A percentile compares a stretch with the other conserved stretches of the same genome.
These are phyloP conservation scores for Linanthus parryae DNA, from an alignment of 148 eudicot species.

Conservation along the genomic window DNA sequence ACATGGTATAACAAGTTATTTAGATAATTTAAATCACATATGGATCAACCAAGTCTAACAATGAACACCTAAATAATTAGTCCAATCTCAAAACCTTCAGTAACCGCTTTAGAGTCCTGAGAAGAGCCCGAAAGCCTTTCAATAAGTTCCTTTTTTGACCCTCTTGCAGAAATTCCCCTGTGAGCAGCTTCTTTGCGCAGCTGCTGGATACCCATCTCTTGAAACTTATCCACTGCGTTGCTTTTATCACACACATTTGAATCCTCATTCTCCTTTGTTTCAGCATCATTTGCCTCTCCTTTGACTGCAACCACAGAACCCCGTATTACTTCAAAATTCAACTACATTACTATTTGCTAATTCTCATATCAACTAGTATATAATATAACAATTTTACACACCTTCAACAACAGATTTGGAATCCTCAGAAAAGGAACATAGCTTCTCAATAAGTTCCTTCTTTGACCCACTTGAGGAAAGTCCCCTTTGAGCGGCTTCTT, in stretches of 20 bases:
- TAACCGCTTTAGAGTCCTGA: neutral
- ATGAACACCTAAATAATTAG: neutral
- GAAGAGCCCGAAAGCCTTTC: neutral
- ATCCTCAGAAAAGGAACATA: constrained; percentile 30
- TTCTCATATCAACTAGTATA: too few relatives aligned
- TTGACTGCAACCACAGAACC: too few relatives aligned
- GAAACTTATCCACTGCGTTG: constrained; percentile 39
- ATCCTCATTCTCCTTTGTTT: constrained; percentile 27
- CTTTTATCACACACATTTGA: constrained; percentile 29
- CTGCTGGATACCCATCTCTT: constrained; percentile 43
- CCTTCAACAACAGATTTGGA: constrained; percentile 26
- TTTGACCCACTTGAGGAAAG: constrained; percentile 54
- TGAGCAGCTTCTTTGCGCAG: constrained; percentile 53
- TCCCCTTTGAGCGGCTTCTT: constrained; percentile 56
- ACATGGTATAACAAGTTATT: constrained; percentile 2
- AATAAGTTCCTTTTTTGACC: neutral
- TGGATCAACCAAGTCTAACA: neutral
- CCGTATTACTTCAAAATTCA: too few relatives aligned
- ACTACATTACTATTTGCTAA: too few relatives aligned
- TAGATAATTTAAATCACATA: neutral
- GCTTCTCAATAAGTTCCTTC: constrained; percentile 65
- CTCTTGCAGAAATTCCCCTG: neutral
- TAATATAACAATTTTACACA: too few relatives aligned
- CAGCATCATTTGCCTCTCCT: too few relatives aligned
- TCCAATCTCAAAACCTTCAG: neutral